Conservation (phyloP, 306 rosid genomes). For the Pyrus betulifolia region DNA sequence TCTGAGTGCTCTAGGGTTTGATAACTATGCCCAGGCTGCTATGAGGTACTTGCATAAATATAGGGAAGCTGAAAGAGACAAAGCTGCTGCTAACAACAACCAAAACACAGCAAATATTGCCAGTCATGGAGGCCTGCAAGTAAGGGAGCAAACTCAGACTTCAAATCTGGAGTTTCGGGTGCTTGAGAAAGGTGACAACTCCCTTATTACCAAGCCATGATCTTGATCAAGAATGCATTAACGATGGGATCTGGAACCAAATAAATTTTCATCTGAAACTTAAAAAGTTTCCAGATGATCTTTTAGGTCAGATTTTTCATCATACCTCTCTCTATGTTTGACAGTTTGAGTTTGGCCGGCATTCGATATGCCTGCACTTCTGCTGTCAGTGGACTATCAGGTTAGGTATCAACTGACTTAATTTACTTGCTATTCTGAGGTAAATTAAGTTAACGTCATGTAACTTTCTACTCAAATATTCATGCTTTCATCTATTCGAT, state of each 20-base stretch:
- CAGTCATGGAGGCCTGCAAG: background rate
- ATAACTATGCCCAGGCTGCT: conserved; percentile 59
- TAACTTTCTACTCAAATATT: background rate
- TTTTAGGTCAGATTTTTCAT: background rate
- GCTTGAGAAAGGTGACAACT: conserved; percentile 18
- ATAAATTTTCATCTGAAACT: background rate
- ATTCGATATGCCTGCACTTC: background rate
- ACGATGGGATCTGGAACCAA: background rate
- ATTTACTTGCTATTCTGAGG: background rate
- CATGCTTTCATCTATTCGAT: background rate
- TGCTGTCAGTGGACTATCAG: background rate
- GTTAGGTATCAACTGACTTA: background rate
- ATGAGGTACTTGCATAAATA: conserved; percentile 42
- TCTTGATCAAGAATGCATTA: background rate
- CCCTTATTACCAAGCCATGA: background rate
- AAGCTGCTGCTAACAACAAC: background rate
- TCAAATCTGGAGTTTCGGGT: conserved; percentile 27
- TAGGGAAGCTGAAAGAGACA: conserved; percentile 46
- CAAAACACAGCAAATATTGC: background rate
- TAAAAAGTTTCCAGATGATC: background rate
- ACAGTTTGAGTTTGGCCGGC: background rate
- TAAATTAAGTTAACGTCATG: too few species aligned
- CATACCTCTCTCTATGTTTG: background rate
- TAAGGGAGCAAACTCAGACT: background rate
- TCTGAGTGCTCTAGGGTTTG: conserved; percentile 68